These are phyloP conservation scores for Eucalyptus sp. DNA, from an alignment of 345 rosid species.

Conservation along the genomic window DNA sequence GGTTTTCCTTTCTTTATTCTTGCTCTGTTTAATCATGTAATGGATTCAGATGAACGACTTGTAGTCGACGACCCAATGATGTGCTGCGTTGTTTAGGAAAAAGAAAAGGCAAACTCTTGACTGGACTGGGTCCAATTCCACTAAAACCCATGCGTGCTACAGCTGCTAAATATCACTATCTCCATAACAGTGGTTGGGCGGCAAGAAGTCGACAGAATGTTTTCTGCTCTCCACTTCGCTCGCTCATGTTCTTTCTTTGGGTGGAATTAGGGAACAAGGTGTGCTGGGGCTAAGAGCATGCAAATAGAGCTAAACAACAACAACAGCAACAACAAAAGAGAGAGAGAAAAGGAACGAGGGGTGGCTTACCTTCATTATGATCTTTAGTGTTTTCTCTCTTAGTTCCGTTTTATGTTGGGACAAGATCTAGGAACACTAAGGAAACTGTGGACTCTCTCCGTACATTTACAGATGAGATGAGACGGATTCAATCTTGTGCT, in stretches of 20 bases:
- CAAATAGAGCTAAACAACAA: neutral
- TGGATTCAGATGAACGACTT: neutral
- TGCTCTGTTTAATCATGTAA: neutral
- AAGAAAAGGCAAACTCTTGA: neutral
- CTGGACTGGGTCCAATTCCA: neutral
- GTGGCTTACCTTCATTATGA: neutral
- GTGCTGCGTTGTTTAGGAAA: neutral
- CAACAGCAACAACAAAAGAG: accelerated
- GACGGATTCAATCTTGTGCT: neutral
- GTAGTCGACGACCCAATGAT: neutral
- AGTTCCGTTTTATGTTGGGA: neutral
- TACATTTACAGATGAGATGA: neutral
- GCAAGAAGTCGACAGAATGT: neutral
- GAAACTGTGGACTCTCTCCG: neutral
- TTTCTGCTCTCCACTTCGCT: neutral
- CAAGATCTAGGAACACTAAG: neutral
- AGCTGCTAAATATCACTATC: neutral
- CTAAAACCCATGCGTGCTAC: neutral
- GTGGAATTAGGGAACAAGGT: neutral
- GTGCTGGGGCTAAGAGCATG: neutral
- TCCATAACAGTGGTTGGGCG: neutral
- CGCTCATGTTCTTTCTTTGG: neutral
- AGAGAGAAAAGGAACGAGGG: neutral
- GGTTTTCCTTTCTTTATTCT: neutral
- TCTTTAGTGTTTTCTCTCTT: neutral